Percentiles rank a stretch among this genome's conserved stretches.
Evolutionary conservation across 306 rosid genomes (phyloP).

Genomic region (Lagenaria siceraria): DNA sequence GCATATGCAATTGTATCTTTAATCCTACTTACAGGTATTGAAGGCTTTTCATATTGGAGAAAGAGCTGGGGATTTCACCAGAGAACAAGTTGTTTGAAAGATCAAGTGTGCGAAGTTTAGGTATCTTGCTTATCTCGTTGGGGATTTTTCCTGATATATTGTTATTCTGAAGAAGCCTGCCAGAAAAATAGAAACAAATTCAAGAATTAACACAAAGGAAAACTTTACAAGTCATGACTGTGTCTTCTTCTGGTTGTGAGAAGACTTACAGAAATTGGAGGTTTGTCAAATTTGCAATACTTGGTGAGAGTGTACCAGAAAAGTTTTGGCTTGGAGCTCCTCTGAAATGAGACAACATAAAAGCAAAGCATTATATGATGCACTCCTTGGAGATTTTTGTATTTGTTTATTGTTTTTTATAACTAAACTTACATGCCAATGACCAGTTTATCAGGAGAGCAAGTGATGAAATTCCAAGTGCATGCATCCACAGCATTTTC

Average conservation of each 20-base stretch:
- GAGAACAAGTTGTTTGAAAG: constrained; percentile 65
- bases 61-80: constrained; percentile 56
- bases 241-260: neutral
- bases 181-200: neutral
- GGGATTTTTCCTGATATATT: constrained; percentile 72
- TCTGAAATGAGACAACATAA: constrained; percentile 26
- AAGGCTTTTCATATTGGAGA: constrained; percentile 57
- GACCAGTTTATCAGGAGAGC: constrained; percentile 38
- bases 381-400: neutral
- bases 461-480: constrained; percentile 44
- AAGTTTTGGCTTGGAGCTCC: constrained; percentile 72
- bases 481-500: constrained; percentile 56
- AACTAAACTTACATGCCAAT: constrained; percentile 25
- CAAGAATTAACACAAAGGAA: neutral
- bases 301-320: constrained; percentile 73
- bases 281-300: constrained; percentile 71
- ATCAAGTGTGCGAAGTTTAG: constrained; percentile 70
- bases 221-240: neutral
- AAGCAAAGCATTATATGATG: neutral
- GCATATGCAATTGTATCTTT: neutral
- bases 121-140: constrained; percentile 54
- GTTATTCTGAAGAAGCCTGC: constrained; percentile 68
- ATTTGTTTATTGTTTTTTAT: neutral
- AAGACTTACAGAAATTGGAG: constrained; percentile 58
- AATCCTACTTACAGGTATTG: constrained; percentile 58